Percentiles rank a stretch among this genome's conserved stretches.
phyloP scores from a whole-genome alignment of 208 protist genomes.

The Phytomonas francai region DNA sequence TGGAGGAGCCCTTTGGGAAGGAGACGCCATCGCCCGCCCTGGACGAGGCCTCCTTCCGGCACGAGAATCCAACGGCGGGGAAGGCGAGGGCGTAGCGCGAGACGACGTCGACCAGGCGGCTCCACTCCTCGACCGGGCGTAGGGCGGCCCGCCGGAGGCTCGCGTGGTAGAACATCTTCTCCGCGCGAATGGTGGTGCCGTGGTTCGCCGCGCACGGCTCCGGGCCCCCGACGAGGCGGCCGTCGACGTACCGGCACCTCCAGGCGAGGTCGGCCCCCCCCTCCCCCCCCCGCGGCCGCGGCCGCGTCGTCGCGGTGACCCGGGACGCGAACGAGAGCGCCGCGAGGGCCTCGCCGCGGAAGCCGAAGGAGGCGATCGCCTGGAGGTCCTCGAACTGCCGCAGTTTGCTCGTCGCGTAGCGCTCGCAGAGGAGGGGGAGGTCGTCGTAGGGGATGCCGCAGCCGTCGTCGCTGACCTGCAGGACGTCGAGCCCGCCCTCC shows the following conservation, averaged over 20 bases:
- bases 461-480: slow-evolving; percentile 98
- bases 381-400: slow-evolving; percentile 84
- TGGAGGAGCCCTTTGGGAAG: slow-evolving; percentile 58
- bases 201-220: slow-evolving; percentile 67
- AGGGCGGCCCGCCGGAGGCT: slow-evolving; percentile 66
- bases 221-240: slow-evolving; percentile 85
- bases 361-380: slow-evolving; percentile 84
- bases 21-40: slow-evolving; percentile 21
- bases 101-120: slow-evolving; percentile 86
- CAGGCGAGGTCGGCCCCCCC: slow-evolving; percentile 24
- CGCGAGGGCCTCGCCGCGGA: slow-evolving; percentile 88
- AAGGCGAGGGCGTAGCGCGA: slow-evolving; percentile 83
- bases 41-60: slow-evolving; percentile 9
- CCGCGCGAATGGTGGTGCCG: slow-evolving; percentile 79
- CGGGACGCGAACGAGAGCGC: slow-evolving; percentile 79
- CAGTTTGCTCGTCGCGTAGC: slow-evolving; percentile 96
- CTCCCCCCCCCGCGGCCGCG: slow-evolving; percentile 8
- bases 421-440: slow-evolving; percentile 94
- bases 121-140: slow-evolving; percentile 89
- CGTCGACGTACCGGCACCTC: slow-evolving; percentile 76
- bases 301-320: slow-evolving; percentile 64
- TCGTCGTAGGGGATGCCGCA: slow-evolving; percentile 93
- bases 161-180: slow-evolving; percentile 90
- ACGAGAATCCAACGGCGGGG: slow-evolving; percentile 64
- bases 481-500: slow-evolving; percentile 92